A percentile compares a stretch with the other conserved stretches of the same genome.
Conservation (phyloP, 1,284 basidiomycete genomes). For the Cryptococcus maquisensis region DNA sequence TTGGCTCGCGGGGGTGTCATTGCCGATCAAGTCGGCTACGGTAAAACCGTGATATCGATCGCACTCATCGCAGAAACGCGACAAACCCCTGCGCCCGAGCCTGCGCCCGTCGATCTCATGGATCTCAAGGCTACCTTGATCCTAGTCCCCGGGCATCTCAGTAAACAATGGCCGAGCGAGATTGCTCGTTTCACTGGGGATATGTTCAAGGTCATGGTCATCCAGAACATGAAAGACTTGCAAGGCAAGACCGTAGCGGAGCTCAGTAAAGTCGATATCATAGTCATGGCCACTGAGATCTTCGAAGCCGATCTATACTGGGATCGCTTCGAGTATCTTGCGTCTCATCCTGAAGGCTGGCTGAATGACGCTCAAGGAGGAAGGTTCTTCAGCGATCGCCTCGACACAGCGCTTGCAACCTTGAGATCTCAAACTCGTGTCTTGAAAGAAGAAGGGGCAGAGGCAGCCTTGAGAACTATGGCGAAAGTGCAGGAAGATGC, state of each 20-base stretch:
- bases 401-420: slow-evolving; percentile 60
- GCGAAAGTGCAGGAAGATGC: slow-evolving; percentile 51
- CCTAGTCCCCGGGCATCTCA: slow-evolving; percentile 85
- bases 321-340: slow-evolving; percentile 51
- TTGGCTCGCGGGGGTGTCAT: slow-evolving; percentile 82
- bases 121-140: slow-evolving; percentile 74
- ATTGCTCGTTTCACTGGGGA: slow-evolving; percentile 69
- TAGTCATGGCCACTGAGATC: slow-evolving; percentile 80
- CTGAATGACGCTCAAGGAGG: slow-evolving; percentile 56
- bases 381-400: slow-evolving; percentile 78
- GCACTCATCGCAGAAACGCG: slow-evolving; percentile 67
- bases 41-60: slow-evolving; percentile 91
- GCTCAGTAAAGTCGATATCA: slow-evolving; percentile 75
- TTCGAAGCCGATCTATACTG: slow-evolving; percentile 75
- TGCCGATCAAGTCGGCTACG: slow-evolving; percentile 93
- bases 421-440: slow-evolving; percentile 65
- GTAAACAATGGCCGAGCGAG: slow-evolving; percentile 84
- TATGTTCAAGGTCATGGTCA: slow-evolving; percentile 54
- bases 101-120: slow-evolving; percentile 50
- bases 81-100: slow-evolving; percentile 57
- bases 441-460: slow-evolving; percentile 53
- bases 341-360: slow-evolving; percentile 52
- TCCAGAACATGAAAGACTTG: slow-evolving; percentile 68
- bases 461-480: slow-evolving; percentile 60
- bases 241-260: slow-evolving; percentile 71